Base-by-base conservation (phyloP, 2,329 filamentous ascomycete genomes). In the Trichophyton mentagrophytes region DNA sequence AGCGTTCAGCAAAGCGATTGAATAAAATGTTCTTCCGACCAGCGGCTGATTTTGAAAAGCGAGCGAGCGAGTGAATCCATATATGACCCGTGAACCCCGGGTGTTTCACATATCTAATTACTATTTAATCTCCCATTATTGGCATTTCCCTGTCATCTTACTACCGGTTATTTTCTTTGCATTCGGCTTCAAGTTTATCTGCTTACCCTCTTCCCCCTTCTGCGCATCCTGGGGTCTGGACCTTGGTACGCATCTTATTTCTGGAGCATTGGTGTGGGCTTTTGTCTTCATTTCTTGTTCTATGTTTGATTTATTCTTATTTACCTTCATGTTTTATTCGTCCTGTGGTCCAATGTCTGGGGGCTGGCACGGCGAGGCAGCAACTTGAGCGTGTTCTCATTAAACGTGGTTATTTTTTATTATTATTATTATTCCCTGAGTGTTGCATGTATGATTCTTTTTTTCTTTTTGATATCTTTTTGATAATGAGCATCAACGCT, bases 1-100 rank as follows among this genome's bases (percentile, higher is more conserved):
- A 61, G 65, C 67, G 47, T 71, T 75, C 58, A 79, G 77, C 67
- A 77, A 74, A 61, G 66, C 67, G 30, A 68, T 80, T 59, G 76
- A 65, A 60, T 65, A 46, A 62, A 22, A 22, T 38, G 33, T 20
- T 55, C n/a, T 25, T 55, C 11, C 15, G 33, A 13, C 49, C 5
- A 36, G 27, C 25, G 49, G 30, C 27, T 22, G 46, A 51, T 51
- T 27, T 22, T 27, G 11, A 51, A 13, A 20, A 47, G 5, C 44
- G 22, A 22, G 20, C 44, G 17, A 20, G 15, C n/a, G 20, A 9
- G 9, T 3, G 15, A n/a, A 7, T n/a, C 15, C n/a, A 46, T 46
- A 17, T 46, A 46, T 17, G 17, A 27, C 9, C 11, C 17, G 13
- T 55, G 49, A 55, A 55, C 36, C 49, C 27, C 15, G 8, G 15